phyloP scores from a whole-genome alignment of 2,329 filamentous ascomycete genomes.

The Colletotrichum trifolii region DNA sequence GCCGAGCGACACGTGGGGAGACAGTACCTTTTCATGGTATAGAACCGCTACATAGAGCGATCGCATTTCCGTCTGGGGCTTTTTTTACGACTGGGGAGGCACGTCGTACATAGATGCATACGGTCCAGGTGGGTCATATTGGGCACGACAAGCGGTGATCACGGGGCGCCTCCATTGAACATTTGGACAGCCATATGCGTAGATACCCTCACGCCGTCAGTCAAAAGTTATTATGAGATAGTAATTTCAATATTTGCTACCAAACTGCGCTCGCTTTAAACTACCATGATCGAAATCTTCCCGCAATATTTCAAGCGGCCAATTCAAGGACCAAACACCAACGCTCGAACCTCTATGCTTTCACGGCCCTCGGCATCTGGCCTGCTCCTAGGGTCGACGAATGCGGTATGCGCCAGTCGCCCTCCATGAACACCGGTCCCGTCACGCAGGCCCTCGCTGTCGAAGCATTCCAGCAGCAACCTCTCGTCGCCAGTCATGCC shows the following conservation, averaged over 20 bases:
- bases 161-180: conserved; percentile 1
- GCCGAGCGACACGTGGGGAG: conserved; percentile 7
- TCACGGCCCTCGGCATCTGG: conserved; percentile 78
- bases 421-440: conserved; percentile 63
- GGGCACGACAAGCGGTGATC: conserved; percentile 5
- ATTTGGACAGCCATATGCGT: conserved; percentile 15
- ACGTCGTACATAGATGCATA: conserved; percentile 13
- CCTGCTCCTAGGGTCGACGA: conserved; percentile 78
- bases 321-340: conserved; percentile 77
- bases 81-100: conserved; percentile 14
- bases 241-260: too few species aligned
- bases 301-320: neutral
- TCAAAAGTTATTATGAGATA: conserved; percentile 26
- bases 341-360: conserved; percentile 88
- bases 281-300: too few species aligned
- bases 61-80: conserved; percentile 5
- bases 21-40: conserved; percentile 10
- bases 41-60: conserved; percentile 19
- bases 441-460: conserved; percentile 68
- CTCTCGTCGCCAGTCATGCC: conserved; percentile 80
- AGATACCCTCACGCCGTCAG: conserved; percentile 31
- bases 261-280: too few species aligned
- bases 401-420: conserved; percentile 79
- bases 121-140: conserved; percentile 17
- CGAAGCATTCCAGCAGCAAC: conserved; percentile 83